Evolutionary conservation across 2,329 filamentous ascomycete genomes (phyloP).

Genomic region (Sporothrix dimorphospora): DNA sequence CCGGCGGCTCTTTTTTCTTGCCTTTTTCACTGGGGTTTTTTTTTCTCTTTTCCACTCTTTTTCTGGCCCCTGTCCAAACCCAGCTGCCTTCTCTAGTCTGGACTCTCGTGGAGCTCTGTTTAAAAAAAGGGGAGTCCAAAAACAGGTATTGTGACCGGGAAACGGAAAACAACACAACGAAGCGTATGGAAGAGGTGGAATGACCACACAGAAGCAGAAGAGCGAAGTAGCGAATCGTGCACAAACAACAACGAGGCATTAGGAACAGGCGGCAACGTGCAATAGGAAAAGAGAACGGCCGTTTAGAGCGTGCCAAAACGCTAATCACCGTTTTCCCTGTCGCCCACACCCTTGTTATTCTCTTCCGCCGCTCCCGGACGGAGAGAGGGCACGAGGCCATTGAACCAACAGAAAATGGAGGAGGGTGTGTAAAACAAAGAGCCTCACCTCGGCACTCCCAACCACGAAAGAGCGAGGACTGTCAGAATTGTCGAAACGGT

Average conservation of each 20-base stretch:
- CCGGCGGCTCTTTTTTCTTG: not conserved
- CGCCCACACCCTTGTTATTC: not conserved
- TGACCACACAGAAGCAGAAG: slow-evolving; percentile 8
- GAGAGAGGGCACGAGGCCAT: slow-evolving; percentile 14
- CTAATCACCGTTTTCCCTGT: not conserved
- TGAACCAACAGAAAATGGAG: not conserved
- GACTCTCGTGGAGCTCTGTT: not conserved
- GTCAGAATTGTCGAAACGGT: not conserved
- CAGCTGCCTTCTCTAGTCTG: slow-evolving; percentile 4
- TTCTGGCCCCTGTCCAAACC: not conserved
- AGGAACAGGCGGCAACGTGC: not conserved
- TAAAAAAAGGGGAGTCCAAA: not conserved
- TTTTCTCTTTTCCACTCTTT: not conserved
- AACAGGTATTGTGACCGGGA: not conserved
- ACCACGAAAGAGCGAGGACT: not conserved
- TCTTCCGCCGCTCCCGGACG: slow-evolving; percentile 23
- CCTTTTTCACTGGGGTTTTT: not conserved
- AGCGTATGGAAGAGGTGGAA: not conserved
- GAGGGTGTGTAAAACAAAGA: not conserved
- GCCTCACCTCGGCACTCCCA: not conserved
- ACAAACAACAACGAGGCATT: not conserved
- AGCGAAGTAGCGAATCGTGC: slow-evolving; percentile 11
- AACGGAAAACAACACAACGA: not conserved
- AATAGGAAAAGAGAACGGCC: not conserved
- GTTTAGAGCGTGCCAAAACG: not conserved